Base-by-base conservation (phyloP, 352 stramenopile species). In the Phytophthora hybrid region DNA sequence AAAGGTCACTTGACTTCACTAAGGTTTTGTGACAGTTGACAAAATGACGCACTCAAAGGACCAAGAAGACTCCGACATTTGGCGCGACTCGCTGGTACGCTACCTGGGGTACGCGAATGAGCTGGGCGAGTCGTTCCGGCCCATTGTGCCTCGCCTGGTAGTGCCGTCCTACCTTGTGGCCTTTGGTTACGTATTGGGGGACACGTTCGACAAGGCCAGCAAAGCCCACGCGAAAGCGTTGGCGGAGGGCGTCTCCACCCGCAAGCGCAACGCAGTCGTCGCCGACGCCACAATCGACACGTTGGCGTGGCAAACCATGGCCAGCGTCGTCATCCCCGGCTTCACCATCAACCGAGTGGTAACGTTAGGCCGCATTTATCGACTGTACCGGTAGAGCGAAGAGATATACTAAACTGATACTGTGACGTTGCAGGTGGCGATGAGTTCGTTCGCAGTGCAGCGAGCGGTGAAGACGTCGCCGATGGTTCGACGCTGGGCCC, bases 101-200 rank as follows among this genome's bases (percentile, higher is more conserved):
- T 96, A 97, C 75, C 53, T 97, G 55, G 92, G 92, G 51, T 98
- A 98, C 66, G 84, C 92, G 53, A 98, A 98, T 69, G 92, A 97
- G 70, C 71, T 97, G 18, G 91, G 91, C 66, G 91, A 97, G 73
- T 93, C 86, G 5, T 97, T 97, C 70, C 85, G 88, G 2, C 92
- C 90, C 19, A 83, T 97, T 62, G 76, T 84, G 41, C 89, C 92
- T 34, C 71, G 69, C n/a, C 64, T 91, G 46, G 88, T 97, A 29
- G 63, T 74, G 19, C 84, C 89, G 29, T 96, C 88, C 31, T 97
- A 97, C 66, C 76, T 59, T 6, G 86, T 95, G 18, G 89, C 91
- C 11, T 93, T 97, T 53, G 88, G 81, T 5, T 97, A 97, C 64
- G 90, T 97, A 23, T 41, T 92, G 41, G 88, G 86, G 47, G 91